Evolutionary conservation across 306 rosid species (phyloP), one percentile per base, ranked within the genome.

Genomic region (Vigna radiata): DNA sequence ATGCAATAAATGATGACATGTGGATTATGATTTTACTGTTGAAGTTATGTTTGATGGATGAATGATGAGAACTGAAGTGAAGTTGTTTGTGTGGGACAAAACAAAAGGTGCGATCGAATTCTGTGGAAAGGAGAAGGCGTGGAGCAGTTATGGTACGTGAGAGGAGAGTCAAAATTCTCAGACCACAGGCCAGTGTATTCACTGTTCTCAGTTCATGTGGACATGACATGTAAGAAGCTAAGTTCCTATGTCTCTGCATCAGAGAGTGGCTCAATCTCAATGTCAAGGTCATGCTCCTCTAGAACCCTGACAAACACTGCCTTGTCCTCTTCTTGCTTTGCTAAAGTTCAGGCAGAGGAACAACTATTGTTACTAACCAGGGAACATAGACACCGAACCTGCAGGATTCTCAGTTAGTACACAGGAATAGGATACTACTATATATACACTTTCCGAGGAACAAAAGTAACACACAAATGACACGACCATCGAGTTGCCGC

Each of bases 181-280:
- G 99, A 95, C 67, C 99, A 95, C 79, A 92, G 99, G 61, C 97
- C 99, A 0, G 99, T 95, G 6, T 88, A 76, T 80, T 88, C 99
- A 5, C 67, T 86, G 3, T 95, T 85, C 85, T 84, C 93, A 0
- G 87, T 85, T 66, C 70, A 73, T 4, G 76, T 90, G 19, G 79
- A 88, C 59, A 31, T 61, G 23, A 54, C 46, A 65, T 41, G 63
- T 65, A 80, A 76, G 25, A 70, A 76, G 37, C 68, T 52, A 21
- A 43, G 6, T 1, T 44, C 61, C 16, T 69, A 9, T 9, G 2
- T 25, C 4, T 25, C 31, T 15, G 15, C 43, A 10, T 8, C 78
- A 39, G 73, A 39, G 46, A 13, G 25, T 67, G 7, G 25, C 17
- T 68, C 73, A 43, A 18, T 18, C 49, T 44, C 49, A 54, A 13